Evolutionary conservation across 805 yeast genomes (phyloP), one percentile per base, ranked within the genome.

Genomic region (Hemisphaericaspora nanyangensis): DNA sequence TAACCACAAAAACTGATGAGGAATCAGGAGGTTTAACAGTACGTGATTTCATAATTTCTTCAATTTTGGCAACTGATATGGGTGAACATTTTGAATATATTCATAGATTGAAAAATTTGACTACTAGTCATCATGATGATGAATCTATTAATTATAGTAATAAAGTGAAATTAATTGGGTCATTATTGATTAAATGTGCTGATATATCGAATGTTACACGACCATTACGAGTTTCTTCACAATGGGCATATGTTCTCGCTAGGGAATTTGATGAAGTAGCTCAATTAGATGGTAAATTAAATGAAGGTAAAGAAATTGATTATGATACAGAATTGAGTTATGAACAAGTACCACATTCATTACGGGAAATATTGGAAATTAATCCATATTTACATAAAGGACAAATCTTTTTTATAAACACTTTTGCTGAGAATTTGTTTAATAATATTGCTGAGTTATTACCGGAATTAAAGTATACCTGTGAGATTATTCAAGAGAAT

Each of bases 151-250:
- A 38, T 31, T 43, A 39, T 32, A 31, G 34, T 30, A 60, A 47
- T 40, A 55, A 44, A 38, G 58, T 51, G 43, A 66, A 46, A 41
- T 70, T 85, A 47, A 61, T 88, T 28, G 70, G 83, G 31, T 75
- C 86, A 18, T 63, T 89, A 43, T 71, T 91, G 44, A 79, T 93
- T 44, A 93, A 93, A 65, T 88, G 95, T 60, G 97, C 98, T 3
- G 99, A 93, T 63, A 88, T 93, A 33, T 86, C 96, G 19, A 93
- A 93, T 58, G 96, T 90, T 17, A 79, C 95, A 7, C 69, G 98
- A 44, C 88, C 90, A 4, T 65, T 86, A 41, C 65, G 74, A 27
- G 77, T 87, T 2, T 82, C 91, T 17, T 76, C 86, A 1, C 81
- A 83, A 62, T 90, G 97, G 97, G 96, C 95, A 4, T 65, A 77